Base-by-base conservation (phyloP, 345 rosid species). In the Eucalyptus cloeziana region DNA sequence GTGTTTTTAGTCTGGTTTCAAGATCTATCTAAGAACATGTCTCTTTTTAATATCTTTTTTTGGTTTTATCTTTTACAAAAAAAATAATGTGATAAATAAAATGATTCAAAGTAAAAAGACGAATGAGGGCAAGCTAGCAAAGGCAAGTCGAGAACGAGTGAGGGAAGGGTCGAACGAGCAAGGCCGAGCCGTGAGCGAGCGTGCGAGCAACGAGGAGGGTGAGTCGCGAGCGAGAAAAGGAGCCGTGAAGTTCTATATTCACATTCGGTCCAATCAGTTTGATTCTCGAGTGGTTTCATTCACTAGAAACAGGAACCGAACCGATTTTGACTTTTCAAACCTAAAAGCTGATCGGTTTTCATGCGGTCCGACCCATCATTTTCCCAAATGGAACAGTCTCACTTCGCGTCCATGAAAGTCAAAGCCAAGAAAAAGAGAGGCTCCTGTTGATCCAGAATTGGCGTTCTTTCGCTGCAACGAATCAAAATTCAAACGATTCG, bases 1-100 rank as follows among this genome's bases (percentile, higher is more conserved):
- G 1, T 56, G 1, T 4, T 56, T 56, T 56, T 2, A 24, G 13
- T 24, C 12, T 5, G 13, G 0, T 2, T 24, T 24, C 62, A 56
- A 9, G 27, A 56, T 56, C 3, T 5, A 56, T 56, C 62, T 56
- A 10, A 56, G 30, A 56, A 2, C 30, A 9, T 4, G 12, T 56
- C 30, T 56, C 1, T 24, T 5, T 56, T 56, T 56, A 19, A 2
- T 24, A 21, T 56, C 12, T 4, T 56, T 4, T 56, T 4, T 56
- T 10, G 62, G 30, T 56, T 56, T 56, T 30, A 56, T 56, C 62
- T 56, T 56, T 56, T 10, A 24, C 30, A 24, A 56, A 2, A 24
- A 24, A 56, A 9, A 3, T 19, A 52, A 52, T 52, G 25, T 52
- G 58, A 52, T 52, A 52, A 52, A 52, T 52, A 52, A 52, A 52